Conservation (phyloP, 495 filamentous ascomycete species). For the Talaromyces ruber region DNA sequence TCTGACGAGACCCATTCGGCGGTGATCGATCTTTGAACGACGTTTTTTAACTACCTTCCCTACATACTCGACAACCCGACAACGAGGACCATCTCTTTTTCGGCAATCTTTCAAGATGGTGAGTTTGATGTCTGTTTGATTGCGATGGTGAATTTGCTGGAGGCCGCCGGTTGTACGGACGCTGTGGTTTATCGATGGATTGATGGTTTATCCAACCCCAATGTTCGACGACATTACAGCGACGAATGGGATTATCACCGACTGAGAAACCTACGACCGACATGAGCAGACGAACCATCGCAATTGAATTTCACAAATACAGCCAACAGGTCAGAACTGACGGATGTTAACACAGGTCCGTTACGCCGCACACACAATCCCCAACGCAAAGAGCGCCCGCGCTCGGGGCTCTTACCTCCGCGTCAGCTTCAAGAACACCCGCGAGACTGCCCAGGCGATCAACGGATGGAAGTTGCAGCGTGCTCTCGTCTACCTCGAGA, state of each 20-base stretch:
- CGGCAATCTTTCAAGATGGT: slow-evolving; percentile 51
- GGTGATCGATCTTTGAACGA: neutral
- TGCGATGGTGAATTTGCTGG: slow-evolving; percentile 9
- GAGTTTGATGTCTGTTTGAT: slow-evolving; percentile 19
- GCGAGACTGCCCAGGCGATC: slow-evolving; percentile 97
- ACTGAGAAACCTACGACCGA: neutral
- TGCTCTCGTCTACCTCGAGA: slow-evolving; percentile 90
- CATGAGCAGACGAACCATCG: neutral
- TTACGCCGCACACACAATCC: slow-evolving; percentile 89
- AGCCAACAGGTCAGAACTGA: neutral
- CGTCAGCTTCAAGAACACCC: slow-evolving; percentile 99
- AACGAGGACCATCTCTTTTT: slow-evolving; percentile 36
- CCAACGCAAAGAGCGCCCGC: slow-evolving; percentile 87
- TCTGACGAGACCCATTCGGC: neutral
- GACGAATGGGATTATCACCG: neutral
- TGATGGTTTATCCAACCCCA: neutral
- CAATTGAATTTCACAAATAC: neutral
- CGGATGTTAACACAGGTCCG: slow-evolving; percentile 60
- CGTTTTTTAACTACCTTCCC: neutral
- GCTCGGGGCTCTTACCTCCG: slow-evolving; percentile 97
- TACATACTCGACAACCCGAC: slow-evolving; percentile 5
- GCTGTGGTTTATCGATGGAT: neutral
- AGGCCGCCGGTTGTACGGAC: neutral
- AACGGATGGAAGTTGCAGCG: slow-evolving; percentile 98
- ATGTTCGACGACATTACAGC: neutral